Conservation (phyloP, 2,329 filamentous ascomycete species). For the Claviceps pusilla region DNA sequence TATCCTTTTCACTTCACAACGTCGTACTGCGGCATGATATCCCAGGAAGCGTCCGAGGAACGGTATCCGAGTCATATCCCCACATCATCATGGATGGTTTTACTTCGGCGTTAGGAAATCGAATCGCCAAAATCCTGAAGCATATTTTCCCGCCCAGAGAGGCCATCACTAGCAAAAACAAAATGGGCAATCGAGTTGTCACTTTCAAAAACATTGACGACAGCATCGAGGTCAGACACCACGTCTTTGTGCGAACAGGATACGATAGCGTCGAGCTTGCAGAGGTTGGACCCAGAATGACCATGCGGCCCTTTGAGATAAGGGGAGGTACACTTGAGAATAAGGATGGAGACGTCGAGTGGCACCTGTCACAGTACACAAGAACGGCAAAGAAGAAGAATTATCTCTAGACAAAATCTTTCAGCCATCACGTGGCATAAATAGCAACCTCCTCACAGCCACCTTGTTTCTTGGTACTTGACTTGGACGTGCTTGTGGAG, state of each 20-base stretch:
- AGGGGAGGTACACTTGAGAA: constrained; percentile 81
- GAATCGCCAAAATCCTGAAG: constrained; percentile 81
- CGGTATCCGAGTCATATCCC: constrained; percentile 82
- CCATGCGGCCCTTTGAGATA: constrained; percentile 93
- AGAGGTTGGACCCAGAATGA: constrained; percentile 88
- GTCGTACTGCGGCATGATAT: constrained; percentile 88
- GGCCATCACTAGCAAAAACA: constrained; percentile 50
- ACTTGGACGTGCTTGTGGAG: not conserved
- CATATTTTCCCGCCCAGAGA: constrained; percentile 89
- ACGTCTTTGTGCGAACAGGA: constrained; percentile 83
- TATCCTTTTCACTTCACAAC: constrained; percentile 77
- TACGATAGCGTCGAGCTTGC: constrained; percentile 80
- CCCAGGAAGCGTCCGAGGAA: constrained; percentile 71
- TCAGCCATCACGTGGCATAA: not conserved
- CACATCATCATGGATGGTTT: constrained; percentile 95
- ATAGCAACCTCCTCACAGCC: not conserved
- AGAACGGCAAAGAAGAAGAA: constrained; percentile 85
- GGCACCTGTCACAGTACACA: constrained; percentile 92
- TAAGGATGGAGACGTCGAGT: constrained; percentile 90
- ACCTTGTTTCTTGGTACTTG: too few relatives aligned
- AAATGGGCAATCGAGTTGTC: constrained; percentile 76
- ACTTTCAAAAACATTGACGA: constrained; percentile 93
- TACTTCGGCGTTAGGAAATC: constrained; percentile 59
- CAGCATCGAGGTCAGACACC: constrained; percentile 68
- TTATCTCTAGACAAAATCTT: constrained; percentile 1